Base-by-base conservation (phyloP, 352 stramenopile species). In the Globisporangium splendens region DNA sequence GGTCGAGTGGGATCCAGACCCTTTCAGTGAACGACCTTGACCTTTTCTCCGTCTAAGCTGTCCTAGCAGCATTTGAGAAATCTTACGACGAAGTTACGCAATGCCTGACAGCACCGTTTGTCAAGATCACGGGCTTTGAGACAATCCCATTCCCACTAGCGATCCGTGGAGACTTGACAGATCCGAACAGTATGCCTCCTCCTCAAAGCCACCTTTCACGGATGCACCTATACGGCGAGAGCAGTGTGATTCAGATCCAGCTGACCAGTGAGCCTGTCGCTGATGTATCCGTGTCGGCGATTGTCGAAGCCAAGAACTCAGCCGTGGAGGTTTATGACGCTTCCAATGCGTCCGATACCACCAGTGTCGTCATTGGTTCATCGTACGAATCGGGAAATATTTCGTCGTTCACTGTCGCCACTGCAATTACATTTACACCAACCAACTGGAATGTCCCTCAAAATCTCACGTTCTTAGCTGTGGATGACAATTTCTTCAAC, bases 401-500 rank as follows among this genome's bases (percentile, higher is more conserved):
- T 1, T 56, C 64, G 15, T 67, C 50, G 7, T 85, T 72, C 49
- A 62, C 52, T 22, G 68, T 79, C 11, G 69, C 72, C 11, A 86
- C 73, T 8, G 61, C 61, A 10, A 59, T 91, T 18, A 59, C 62
- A 31, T 91, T 91, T 44, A 85, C 72, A 13, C 31, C 73, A 5
- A 54, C 43, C n/a, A 89, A 84, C 54, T 91, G 79, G 81, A 73
- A 83, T 42, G 20, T 72, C 10, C 11, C 54, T 7, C 81, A 91
- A 54, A 42, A 66, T 33, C 59, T 89, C n/a, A 76, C 73, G 10
- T 83, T 82, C 53, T 39, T 75, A 48, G 77, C 69, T 2, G 61
- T 88, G 0, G 81, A 91, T 61, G 79, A 91, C 60, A 88, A 91
- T 49, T 65, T 62, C 1, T 86, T 73, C 59, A 66, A 67, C 28